Evolutionary conservation across 2,329 filamentous ascomycete species (phyloP).

Genomic region (Neurospora sp.): DNA sequence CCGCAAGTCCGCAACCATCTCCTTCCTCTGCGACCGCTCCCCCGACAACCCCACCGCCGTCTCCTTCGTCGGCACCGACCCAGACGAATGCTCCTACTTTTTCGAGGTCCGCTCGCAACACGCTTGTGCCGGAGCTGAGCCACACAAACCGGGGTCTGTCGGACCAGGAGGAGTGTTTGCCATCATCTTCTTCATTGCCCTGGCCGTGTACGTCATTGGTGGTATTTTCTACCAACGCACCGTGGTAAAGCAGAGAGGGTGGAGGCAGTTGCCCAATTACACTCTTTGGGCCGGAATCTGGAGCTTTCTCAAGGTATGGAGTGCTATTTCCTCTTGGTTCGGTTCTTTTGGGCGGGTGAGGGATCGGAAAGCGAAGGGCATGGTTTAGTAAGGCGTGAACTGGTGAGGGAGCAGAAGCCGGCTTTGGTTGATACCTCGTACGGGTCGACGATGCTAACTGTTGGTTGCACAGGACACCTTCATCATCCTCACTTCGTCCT

Average conservation of each 20-base stretch:
- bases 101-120: constrained; percentile 84
- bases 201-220: constrained; percentile 82
- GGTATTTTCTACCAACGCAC: constrained; percentile 94
- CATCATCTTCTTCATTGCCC: constrained; percentile 67
- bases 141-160: constrained; percentile 63
- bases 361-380: neutral
- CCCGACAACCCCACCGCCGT: constrained; percentile 59
- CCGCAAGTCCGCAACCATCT: constrained; percentile 77
- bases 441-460: constrained; percentile 1
- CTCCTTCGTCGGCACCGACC: constrained; percentile 73
- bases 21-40: constrained; percentile 86
- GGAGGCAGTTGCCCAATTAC: constrained; percentile 93
- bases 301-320: constrained; percentile 68
- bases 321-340: constrained; percentile 14
- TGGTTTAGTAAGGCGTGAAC: neutral
- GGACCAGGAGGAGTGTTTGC: constrained; percentile 72
- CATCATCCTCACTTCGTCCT: constrained; percentile 60
- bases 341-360: neutral
- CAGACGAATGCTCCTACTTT: constrained; percentile 89
- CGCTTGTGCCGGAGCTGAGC: constrained; percentile 61
- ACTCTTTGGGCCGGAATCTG: constrained; percentile 83
- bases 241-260: constrained; percentile 87
- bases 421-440: neutral
- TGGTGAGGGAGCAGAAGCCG: constrained; percentile 1
- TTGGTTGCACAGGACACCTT: constrained; percentile 46